Evolutionary conservation across 2,329 filamentous ascomycete genomes (phyloP), one percentile per base, ranked within the genome.

Genomic region (Xylaria sp.): DNA sequence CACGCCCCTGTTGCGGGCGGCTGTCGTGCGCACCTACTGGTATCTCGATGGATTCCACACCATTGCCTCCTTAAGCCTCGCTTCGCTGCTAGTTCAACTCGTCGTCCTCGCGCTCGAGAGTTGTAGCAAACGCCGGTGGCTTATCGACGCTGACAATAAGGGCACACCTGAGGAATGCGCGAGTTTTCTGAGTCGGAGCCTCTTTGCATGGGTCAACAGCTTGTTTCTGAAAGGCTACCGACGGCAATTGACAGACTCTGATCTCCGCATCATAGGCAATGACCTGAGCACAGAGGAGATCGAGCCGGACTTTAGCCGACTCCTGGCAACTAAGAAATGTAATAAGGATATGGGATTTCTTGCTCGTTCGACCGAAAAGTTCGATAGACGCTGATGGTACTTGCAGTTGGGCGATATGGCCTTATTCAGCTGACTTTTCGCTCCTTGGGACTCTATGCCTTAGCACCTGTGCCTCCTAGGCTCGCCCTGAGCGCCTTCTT

Each of bases 191-290:
- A 73, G 64, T 56, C 60, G 67, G 20, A 69, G 67, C 59, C 63
- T 74, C 20, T 69, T 74, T 23, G 58, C 62, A 37, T 74, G 73
- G 71, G 57, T 74, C 46, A 73, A 70, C 20, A 20, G n/a, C 18
- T 52, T 74, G 58, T 66, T 74, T 31, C 25, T 66, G 18, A 66
- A 37, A 15, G 73, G 73, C 7, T 74, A 70, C 63, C 56, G 66
- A 18, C 34, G 65, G 34, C 31, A 59, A 20, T 48, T 74, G n/a
- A 66, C 63, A 1, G 54, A 58, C 9, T 56, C 69, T 12, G 72
- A 73, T 57, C 62, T 74, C 12, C 63, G 50, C 25, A 66, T 72
- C 20, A 67, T 74, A 54, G 71, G 73, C 63, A 48, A 55, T 13
- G 51, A 44, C 37, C 41, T 73, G 7, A 60, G 50, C 28, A 51